Conservation (phyloP, 768 basidiomycete genomes). For the Mycena vitilis region DNA sequence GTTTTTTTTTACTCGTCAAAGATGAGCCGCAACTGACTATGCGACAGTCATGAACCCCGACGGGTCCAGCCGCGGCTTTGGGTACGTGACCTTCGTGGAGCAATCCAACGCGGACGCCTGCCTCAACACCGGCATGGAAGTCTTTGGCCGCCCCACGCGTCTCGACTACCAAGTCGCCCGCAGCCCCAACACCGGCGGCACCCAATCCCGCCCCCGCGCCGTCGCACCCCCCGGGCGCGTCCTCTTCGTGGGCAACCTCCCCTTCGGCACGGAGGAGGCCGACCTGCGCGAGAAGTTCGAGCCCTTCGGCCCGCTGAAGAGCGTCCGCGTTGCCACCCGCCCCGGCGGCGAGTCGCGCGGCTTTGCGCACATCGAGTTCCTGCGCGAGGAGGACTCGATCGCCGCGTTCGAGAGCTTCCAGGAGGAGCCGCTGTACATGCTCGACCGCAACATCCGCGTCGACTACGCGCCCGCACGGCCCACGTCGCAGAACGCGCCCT, state of each 20-base stretch:
- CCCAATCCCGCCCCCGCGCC: neutral
- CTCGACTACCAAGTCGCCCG: constrained; percentile 40
- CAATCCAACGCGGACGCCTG: neutral
- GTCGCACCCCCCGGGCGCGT: constrained; percentile 46
- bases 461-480: constrained; percentile 48
- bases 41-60: constrained; percentile 26
- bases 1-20: neutral
- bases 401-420: constrained; percentile 47
- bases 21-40: neutral
- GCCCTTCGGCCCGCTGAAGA: constrained; percentile 54
- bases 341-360: constrained; percentile 55
- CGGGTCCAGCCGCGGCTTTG: constrained; percentile 33
- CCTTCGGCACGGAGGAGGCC: constrained; percentile 55
- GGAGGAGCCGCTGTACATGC: constrained; percentile 61
- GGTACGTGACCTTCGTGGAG: constrained; percentile 20
- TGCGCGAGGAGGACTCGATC: constrained; percentile 49
- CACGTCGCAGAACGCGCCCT: constrained; percentile 34
- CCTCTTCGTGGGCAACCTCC: constrained; percentile 66
- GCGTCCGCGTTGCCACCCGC: constrained; percentile 48
- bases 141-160: constrained; percentile 33
- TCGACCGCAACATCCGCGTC: constrained; percentile 57
- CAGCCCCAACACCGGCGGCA: neutral
- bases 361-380: constrained; percentile 59
- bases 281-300: constrained; percentile 56
- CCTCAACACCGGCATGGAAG: neutral